Conservation (phyloP, 306 rosid species). For the Lagenaria siceraria region DNA sequence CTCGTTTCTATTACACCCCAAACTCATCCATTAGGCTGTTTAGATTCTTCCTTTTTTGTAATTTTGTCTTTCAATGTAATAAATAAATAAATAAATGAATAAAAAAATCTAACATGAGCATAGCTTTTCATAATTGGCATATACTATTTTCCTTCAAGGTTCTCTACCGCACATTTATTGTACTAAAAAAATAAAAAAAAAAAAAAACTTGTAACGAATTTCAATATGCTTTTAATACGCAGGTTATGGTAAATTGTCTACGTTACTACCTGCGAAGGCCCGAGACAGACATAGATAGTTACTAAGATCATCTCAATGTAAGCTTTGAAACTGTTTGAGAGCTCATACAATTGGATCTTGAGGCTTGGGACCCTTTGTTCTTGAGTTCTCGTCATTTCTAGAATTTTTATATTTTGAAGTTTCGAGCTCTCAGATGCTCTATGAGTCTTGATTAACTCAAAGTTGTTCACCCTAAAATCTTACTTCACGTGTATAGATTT, state of each 20-base stretch:
- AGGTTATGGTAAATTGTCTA: slow-evolving; percentile 80
- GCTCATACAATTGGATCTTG: background rate
- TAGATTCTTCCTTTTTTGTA: too few species aligned
- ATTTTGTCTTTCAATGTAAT: too few species aligned
- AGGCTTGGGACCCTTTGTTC: background rate
- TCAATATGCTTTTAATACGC: slow-evolving; percentile 10
- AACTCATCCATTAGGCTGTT: background rate
- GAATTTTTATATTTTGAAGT: background rate
- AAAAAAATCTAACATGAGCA: too few species aligned
- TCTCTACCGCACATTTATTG: background rate
- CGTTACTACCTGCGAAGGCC: slow-evolving; percentile 92
- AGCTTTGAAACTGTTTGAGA: background rate
- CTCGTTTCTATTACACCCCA: background rate
- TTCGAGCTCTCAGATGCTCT: background rate
- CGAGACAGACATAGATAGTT: slow-evolving; percentile 83
- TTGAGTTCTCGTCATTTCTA: background rate
- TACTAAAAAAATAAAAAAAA: background rate
- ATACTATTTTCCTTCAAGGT: too few species aligned
- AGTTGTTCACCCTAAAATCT: background rate
- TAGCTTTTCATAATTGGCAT: too few species aligned
- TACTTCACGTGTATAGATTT: background rate
- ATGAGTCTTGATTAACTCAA: background rate
- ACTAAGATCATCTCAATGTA: slow-evolving; percentile 21
- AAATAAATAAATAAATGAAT: too few species aligned
- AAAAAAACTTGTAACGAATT: background rate